Conservation (phyloP, 1,139 yeast genomes). For the Yamadazyma jaroonii region DNA sequence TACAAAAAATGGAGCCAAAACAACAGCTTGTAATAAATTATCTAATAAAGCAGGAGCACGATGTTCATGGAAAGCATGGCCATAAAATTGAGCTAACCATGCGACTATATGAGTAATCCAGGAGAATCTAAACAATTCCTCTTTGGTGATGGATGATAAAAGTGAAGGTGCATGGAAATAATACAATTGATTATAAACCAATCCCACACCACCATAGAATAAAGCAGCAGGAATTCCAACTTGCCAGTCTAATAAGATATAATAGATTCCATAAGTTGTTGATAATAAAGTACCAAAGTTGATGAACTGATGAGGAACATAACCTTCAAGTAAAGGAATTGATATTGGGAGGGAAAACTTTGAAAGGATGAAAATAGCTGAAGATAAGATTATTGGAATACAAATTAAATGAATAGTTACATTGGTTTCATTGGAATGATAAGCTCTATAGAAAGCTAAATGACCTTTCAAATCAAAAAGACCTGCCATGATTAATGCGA, state of each 20-base stretch:
- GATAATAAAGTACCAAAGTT: constrained; percentile 39
- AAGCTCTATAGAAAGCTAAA: constrained; percentile 77
- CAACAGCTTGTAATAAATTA: constrained; percentile 78
- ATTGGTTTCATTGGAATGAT: constrained; percentile 69
- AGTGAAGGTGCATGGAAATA: constrained; percentile 26
- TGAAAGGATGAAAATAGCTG: constrained; percentile 46
- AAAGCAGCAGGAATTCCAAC: constrained; percentile 39
- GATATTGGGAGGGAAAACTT: constrained; percentile 13
- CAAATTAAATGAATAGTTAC: constrained; percentile 75
- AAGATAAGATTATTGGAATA: constrained; percentile 71
- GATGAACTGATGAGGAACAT: constrained; percentile 23
- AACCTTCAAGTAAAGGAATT: not conserved
- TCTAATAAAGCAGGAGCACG: constrained; percentile 88
- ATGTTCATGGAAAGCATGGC: constrained; percentile 80
- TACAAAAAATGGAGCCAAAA: constrained; percentile 89
- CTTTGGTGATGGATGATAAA: constrained; percentile 17
- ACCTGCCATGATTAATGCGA: constrained; percentile 19
- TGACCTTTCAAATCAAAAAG: constrained; percentile 60
- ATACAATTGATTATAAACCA: constrained; percentile 19
- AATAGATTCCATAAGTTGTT: constrained; percentile 38
- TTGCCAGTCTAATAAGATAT: constrained; percentile 39
- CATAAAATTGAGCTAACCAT: constrained; percentile 88
- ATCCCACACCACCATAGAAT: constrained; percentile 25
- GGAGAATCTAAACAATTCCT: constrained; percentile 21
- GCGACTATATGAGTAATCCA: constrained; percentile 45